phyloP scores from a whole-genome alignment of 2,329 filamentous ascomycete species.

The Periconia sp. region DNA sequence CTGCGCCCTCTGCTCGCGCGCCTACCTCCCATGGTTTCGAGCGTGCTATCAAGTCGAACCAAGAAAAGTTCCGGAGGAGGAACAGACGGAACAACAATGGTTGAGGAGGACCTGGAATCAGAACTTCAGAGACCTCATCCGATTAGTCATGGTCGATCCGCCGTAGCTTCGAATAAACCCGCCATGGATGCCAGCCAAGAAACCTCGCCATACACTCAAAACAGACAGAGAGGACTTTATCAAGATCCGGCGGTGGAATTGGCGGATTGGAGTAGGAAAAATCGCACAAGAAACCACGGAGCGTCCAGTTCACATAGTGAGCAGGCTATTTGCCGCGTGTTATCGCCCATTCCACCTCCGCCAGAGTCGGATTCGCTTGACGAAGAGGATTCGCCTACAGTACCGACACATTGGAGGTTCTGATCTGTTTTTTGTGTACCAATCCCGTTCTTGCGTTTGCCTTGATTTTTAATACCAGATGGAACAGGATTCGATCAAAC shows the following conservation, averaged over 20 bases:
- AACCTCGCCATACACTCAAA: neutral
- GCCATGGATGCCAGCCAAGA: neutral
- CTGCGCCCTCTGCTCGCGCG: constrained; percentile 31
- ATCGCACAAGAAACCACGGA: neutral
- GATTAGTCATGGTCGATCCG: neutral
- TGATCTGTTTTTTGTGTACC: neutral
- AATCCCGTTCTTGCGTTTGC: too few species aligned
- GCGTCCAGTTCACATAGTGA: neutral
- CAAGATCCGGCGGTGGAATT: neutral
- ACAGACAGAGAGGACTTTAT: neutral
- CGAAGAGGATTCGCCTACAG: neutral
- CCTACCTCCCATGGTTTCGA: constrained; percentile 25
- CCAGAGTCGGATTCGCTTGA: neutral
- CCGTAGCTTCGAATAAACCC: neutral
- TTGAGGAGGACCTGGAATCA: neutral
- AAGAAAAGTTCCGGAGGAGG: neutral
- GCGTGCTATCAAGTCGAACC: constrained; percentile 9
- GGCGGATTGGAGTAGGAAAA: neutral
- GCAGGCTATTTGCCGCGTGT: neutral
- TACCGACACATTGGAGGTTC: neutral
- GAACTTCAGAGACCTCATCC: neutral
- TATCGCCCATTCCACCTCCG: neutral
- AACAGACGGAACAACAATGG: neutral
- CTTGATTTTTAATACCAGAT: too few species aligned
- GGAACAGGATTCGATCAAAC: too few species aligned